A percentile compares a stretch with the other conserved stretches of the same genome.
Evolutionary conservation across 129 eudicot genomes (phyloP).

Genomic region (Artemisia annua): DNA sequence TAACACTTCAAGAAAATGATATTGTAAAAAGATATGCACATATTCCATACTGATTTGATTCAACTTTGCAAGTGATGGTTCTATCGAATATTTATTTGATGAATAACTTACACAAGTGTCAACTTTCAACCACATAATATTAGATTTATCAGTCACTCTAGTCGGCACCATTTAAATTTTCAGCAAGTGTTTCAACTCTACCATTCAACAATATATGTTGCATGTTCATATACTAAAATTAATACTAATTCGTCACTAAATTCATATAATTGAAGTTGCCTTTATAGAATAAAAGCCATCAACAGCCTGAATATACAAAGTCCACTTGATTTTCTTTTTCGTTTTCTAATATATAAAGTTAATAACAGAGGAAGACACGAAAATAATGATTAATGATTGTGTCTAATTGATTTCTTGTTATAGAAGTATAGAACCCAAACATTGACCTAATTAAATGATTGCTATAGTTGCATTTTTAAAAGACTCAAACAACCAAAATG

Average conservation of each 20-base stretch:
- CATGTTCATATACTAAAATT: not conserved
- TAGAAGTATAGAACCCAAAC: conserved; percentile 11
- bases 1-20: not conserved
- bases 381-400: conserved; percentile 18
- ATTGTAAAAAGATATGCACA: not conserved
- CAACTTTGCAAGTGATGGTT: not conserved
- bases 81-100: not conserved
- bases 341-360: not conserved
- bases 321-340: not conserved
- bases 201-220: not conserved
- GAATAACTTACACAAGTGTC: not conserved
- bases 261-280: not conserved
- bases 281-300: not conserved
- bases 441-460: conserved; percentile 14
- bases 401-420: conserved; percentile 14
- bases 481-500: not conserved
- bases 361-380: conserved; percentile 13
- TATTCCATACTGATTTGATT: not conserved
- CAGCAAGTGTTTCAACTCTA: not conserved
- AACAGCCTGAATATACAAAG: not conserved
- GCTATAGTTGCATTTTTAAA: not conserved
- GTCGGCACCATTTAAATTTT: not conserved
- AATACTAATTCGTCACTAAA: too few species aligned
- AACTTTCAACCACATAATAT: too few species aligned
- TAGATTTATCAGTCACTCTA: too few species aligned